These are phyloP conservation scores for Martiniozyma abietophila DNA, from an alignment of 805 yeast genomes.

Conservation along the genomic window DNA sequence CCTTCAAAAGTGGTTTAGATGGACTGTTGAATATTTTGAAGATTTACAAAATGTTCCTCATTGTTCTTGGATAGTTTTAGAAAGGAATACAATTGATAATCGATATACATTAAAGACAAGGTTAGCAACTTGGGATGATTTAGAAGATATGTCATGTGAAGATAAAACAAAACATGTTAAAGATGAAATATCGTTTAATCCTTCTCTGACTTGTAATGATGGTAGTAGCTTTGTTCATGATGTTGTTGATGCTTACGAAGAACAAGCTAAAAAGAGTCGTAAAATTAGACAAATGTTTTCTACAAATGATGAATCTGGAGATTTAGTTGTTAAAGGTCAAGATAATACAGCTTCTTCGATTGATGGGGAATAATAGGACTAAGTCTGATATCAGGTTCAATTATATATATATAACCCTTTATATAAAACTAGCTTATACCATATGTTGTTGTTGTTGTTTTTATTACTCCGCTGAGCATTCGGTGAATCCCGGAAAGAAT, in stretches of 20 bases:
- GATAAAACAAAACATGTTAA: constrained; percentile 17
- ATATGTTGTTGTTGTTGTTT: too few relatives aligned
- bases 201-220: constrained; percentile 15
- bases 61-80: constrained; percentile 77
- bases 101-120: constrained; percentile 52
- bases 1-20: constrained; percentile 87
- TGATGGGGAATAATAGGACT: too few relatives aligned
- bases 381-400: too few relatives aligned
- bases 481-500: too few relatives aligned
- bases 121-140: constrained; percentile 64
- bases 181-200: constrained; percentile 20
- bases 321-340: too few relatives aligned
- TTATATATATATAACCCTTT: too few relatives aligned
- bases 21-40: constrained; percentile 89
- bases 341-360: too few relatives aligned
- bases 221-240: constrained; percentile 27
- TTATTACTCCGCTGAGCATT: too few relatives aligned
- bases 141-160: constrained; percentile 25
- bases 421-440: too few relatives aligned
- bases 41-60: constrained; percentile 74
- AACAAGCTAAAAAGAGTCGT: constrained; percentile 20
- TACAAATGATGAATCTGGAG: not conserved
- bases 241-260: constrained; percentile 36
- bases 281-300: constrained; percentile 3
- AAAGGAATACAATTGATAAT: constrained; percentile 38